Evolutionary conservation across 148 eudicot species (phyloP).

Genomic region (Simmondsia chinensis): DNA sequence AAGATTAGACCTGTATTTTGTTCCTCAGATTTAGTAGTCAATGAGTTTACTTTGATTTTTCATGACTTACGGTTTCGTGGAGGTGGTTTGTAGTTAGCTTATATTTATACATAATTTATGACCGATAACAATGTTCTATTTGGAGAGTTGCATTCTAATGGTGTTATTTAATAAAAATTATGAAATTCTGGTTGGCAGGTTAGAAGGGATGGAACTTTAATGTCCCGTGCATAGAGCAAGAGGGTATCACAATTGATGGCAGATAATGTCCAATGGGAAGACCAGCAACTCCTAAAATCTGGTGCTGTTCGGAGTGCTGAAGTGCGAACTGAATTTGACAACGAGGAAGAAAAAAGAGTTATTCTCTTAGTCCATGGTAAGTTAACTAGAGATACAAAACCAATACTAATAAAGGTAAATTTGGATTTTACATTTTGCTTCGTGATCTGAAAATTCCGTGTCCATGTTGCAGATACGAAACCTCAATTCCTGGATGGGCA

Average conservation of each 20-base stretch:
- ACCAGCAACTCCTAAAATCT: constrained; percentile 87
- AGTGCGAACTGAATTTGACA: constrained; percentile 93
- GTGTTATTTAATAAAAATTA: no score
- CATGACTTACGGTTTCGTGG: no score
- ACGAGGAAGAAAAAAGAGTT: constrained; percentile 85
- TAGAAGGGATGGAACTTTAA: constrained; percentile 76
- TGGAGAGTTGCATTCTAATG: no score
- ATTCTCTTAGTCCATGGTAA: constrained; percentile 94
- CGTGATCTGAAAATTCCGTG: no score
- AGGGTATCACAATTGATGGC: constrained; percentile 78
- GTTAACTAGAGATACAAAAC: constrained; percentile 6
- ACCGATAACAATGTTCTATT: no score
- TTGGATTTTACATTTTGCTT: no score
- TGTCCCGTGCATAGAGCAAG: constrained; percentile 96
- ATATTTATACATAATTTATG: no score
- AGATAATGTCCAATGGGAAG: constrained; percentile 97
- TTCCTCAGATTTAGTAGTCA: no score
- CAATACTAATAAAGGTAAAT: not conserved
- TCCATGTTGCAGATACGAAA: constrained; percentile 57
- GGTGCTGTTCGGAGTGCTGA: constrained; percentile 96
- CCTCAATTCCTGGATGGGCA: constrained; percentile 97
- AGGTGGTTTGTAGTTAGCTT: no score
- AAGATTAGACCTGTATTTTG: no score
- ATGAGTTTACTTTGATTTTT: no score
- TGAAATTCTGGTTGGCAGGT: constrained; percentile 50